A percentile compares a stretch with the other conserved stretches of the same genome.
Conservation (phyloP, 108 stramenopile genomes). For the Aurantiochytrium sp. region DNA sequence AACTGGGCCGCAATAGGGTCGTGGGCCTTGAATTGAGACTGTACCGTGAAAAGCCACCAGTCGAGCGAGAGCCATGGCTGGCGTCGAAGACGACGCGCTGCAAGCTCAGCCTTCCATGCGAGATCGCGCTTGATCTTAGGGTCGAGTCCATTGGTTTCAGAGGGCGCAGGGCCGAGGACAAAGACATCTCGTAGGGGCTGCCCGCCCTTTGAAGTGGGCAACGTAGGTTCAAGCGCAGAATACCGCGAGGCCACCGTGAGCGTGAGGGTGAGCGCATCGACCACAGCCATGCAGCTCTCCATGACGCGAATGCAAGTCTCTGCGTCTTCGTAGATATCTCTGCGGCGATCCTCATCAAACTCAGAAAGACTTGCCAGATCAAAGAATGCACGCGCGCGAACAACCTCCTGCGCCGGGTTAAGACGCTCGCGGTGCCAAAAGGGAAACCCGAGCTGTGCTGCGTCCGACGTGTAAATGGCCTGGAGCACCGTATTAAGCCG, state of each 20-base stretch:
- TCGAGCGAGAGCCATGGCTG: slow-evolving; percentile 7
- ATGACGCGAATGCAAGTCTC: not conserved
- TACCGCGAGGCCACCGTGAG: not conserved
- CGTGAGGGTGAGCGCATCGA: not conserved
- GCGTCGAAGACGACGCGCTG: not conserved
- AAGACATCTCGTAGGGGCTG: not conserved
- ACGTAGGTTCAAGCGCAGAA: not conserved
- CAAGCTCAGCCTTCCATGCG: not conserved
- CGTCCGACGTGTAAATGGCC: not conserved
- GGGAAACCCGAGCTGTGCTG: not conserved
- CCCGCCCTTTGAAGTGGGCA: not conserved
- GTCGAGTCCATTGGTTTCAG: not conserved
- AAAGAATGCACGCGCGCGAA: not conserved
- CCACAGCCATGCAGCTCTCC: not conserved
- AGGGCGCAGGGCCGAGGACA: not conserved
- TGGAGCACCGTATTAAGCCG: not conserved
- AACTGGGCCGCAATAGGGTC: not conserved
- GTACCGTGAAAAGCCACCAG: not conserved
- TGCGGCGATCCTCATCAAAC: not conserved
- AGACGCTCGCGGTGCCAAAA: not conserved
- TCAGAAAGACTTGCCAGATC: not conserved
- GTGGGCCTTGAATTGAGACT: not conserved
- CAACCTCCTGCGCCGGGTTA: not conserved
- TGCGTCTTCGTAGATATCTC: not conserved
- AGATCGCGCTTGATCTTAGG: not conserved